Evolutionary conservation across 192 early-diverging fungal genomes (phyloP).

Genomic region (Coemansia sp.): DNA sequence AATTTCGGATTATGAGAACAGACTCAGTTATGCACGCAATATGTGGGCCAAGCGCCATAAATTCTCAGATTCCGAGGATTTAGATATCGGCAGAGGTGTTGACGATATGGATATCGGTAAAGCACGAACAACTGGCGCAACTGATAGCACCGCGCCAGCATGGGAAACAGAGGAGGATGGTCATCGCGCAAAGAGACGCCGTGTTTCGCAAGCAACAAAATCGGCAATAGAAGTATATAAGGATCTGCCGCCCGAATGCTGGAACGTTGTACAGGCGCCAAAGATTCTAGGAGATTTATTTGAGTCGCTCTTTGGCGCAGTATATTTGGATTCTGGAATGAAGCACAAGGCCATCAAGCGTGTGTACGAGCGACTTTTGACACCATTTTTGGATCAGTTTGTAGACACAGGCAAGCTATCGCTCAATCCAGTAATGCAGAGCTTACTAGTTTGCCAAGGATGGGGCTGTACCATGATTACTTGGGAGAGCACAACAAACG

Average conservation of each 20-base stretch:
- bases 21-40: conserved; percentile 47
- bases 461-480: conserved; percentile 45
- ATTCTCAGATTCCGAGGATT: background rate
- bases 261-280: conserved; percentile 77
- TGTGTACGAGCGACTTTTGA: conserved; percentile 46
- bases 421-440: conserved; percentile 47
- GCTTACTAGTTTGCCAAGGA: conserved; percentile 42
- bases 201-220: background rate
- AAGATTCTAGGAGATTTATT: conserved; percentile 86
- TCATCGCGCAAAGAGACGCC: background rate
- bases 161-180: conserved; percentile 4
- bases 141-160: background rate
- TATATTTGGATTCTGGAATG: conserved; percentile 81
- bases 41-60: conserved; percentile 17
- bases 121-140: background rate
- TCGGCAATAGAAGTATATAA: conserved; percentile 22
- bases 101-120: background rate
- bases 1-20: conserved; percentile 57
- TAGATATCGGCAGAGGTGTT: background rate
- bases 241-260: conserved; percentile 64
- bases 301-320: conserved; percentile 85
- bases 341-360: conserved; percentile 52
- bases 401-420: conserved; percentile 51
- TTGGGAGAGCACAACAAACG: conserved; percentile 21
- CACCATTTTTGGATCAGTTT: conserved; percentile 50